A percentile compares a stretch with the other conserved stretches of the same genome.
These are phyloP conservation scores for Schizothecium vesticola DNA, from an alignment of 495 filamentous ascomycete species.

Conservation along the genomic window DNA sequence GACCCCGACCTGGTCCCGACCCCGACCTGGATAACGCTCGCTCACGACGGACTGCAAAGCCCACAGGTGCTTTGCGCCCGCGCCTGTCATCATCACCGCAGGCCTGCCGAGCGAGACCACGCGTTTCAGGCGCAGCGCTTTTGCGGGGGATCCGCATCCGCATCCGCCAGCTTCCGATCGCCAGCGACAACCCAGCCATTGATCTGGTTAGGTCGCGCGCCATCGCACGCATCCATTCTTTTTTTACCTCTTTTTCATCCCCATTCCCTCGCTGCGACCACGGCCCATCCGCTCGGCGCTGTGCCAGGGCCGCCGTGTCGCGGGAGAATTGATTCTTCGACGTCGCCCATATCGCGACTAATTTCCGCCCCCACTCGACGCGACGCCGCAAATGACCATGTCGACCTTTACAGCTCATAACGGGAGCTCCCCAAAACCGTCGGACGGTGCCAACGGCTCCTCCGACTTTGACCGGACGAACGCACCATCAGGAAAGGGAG, in stretches of 20 bases:
- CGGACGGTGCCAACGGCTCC: conserved; percentile 29
- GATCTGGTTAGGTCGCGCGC: background rate
- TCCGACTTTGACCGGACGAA: conserved; percentile 23
- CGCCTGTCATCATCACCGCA: background rate
- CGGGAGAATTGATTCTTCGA: background rate
- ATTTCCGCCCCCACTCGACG: conserved; percentile 1
- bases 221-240: background rate
- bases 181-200: background rate
- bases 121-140: conserved; percentile 6
- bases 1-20: background rate
- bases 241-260: background rate
- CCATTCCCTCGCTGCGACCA: background rate
- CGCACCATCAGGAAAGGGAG: conserved; percentile 21
- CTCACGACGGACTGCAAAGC: background rate
- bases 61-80: background rate
- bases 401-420: conserved; percentile 46
- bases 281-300: background rate
- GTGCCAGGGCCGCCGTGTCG: background rate
- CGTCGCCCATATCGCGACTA: background rate
- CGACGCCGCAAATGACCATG: conserved; percentile 34
- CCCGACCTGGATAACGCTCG: background rate
- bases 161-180: conserved; percentile 1
- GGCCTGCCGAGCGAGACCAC: conserved; percentile 11
- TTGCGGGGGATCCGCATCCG: conserved; percentile 14
- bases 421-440: conserved; percentile 39